Percentiles rank a stretch among this genome's conserved stretches.
Evolutionary conservation across 345 rosid species (phyloP).

Genomic region (Pistacia atlantica): DNA sequence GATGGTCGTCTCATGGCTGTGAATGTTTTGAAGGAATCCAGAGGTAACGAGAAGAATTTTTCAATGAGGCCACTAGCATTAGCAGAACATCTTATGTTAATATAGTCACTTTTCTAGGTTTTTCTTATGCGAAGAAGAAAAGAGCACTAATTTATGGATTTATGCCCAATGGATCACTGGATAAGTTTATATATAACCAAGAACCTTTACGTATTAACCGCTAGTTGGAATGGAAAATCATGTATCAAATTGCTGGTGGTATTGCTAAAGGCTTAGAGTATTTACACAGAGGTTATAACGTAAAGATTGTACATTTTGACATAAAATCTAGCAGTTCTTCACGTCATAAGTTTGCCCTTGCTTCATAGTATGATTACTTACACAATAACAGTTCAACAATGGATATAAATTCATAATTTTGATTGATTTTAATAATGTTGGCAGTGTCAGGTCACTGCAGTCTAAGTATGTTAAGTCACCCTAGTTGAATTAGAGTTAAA

Average conservation of each 20-base stretch:
- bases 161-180: no score
- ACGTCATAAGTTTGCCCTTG: conserved; percentile 12
- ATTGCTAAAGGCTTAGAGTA: conserved; percentile 32
- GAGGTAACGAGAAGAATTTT: conserved; percentile 39
- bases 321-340: conserved; percentile 37
- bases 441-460: no score
- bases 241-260: conserved; percentile 28
- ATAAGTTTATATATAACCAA: conserved; percentile 13
- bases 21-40: conserved; percentile 23
- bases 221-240: conserved; percentile 12
- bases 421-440: no score
- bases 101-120: background rate
- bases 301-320: no score
- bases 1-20: conserved; percentile 33
- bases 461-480: no score
- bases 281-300: no score
- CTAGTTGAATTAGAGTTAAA: no score
- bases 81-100: conserved; percentile 55
- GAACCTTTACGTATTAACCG: background rate
- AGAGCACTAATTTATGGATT: no score
- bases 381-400: no score
- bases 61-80: conserved; percentile 51
- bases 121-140: no score
- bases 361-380: no score
- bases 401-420: no score